These are phyloP conservation scores for Ophiostoma sp. DNA, from an alignment of 2,329 filamentous ascomycete genomes.

Conservation along the genomic window DNA sequence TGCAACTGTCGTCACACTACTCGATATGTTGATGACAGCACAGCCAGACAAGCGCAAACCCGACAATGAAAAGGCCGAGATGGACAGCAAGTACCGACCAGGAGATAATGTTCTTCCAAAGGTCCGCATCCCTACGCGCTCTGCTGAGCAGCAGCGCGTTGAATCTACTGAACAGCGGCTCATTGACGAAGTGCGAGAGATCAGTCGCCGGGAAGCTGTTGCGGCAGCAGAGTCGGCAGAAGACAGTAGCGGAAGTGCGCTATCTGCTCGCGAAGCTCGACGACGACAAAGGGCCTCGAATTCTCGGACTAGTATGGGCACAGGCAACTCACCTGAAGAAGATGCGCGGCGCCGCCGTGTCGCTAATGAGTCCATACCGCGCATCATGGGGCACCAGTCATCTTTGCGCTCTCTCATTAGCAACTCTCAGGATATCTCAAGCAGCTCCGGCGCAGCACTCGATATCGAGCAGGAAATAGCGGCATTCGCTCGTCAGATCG, in stretches of 20 bases:
- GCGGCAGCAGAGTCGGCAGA: constrained; percentile 34
- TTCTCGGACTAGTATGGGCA: constrained; percentile 24
- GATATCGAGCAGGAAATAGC: constrained; percentile 85
- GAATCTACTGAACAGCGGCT: constrained; percentile 65
- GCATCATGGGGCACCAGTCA: constrained; percentile 67
- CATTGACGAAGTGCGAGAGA: constrained; percentile 63
- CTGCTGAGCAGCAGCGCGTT: constrained; percentile 47
- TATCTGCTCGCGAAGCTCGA: constrained; percentile 13
- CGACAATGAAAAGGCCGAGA: constrained; percentile 67
- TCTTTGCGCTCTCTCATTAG: constrained; percentile 82
- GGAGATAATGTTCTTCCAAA: constrained; percentile 75
- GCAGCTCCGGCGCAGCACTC: constrained; percentile 33
- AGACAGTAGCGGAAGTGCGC: constrained; percentile 16
- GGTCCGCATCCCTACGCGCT: constrained; percentile 47
- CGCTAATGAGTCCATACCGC: constrained; percentile 36
- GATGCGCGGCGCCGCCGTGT: constrained; percentile 36
- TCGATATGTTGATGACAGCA: constrained; percentile 80
- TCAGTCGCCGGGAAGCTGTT: constrained; percentile 66
- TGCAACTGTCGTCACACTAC: constrained; percentile 79
- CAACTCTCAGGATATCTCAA: constrained; percentile 34
- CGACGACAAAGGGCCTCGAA: constrained; percentile 25
- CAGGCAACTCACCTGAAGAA: constrained; percentile 28
- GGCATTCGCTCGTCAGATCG: constrained; percentile 76
- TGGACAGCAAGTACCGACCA: constrained; percentile 69
- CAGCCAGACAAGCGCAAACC: constrained; percentile 71